Evolutionary conservation across 768 basidiomycete species (phyloP).

Genomic region (Termitomyces bulborhizus): DNA sequence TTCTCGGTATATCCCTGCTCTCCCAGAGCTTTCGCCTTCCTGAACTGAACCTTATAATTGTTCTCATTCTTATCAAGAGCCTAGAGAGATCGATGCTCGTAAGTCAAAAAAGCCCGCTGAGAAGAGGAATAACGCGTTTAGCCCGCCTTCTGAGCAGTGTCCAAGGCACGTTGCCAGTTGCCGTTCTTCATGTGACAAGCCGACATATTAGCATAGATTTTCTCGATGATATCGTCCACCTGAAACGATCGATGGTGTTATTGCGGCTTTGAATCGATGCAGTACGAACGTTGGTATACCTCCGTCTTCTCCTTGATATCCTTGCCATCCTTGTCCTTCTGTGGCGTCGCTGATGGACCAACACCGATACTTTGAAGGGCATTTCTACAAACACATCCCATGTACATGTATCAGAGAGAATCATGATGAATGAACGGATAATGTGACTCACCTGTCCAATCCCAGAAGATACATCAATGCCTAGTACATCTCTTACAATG

Average conservation of each 20-base stretch:
- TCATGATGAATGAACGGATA: not conserved
- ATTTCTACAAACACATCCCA: constrained; percentile 29
- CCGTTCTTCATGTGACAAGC: constrained; percentile 76
- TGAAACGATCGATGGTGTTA: constrained; percentile 19
- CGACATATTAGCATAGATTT: constrained; percentile 81
- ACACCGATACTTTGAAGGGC: constrained; percentile 50
- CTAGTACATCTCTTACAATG: constrained; percentile 25
- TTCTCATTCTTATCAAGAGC: constrained; percentile 68
- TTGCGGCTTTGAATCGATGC: not conserved
- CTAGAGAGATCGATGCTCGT: constrained; percentile 26
- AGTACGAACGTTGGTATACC: constrained; percentile 27
- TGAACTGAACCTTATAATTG: constrained; percentile 75
- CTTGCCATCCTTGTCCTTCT: constrained; percentile 22
- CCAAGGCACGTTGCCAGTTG: constrained; percentile 74
- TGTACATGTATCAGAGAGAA: too few species aligned
- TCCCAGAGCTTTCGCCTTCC: constrained; percentile 75
- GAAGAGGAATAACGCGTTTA: not conserved
- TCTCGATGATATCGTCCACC: constrained; percentile 74
- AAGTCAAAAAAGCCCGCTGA: not conserved
- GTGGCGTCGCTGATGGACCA: constrained; percentile 21
- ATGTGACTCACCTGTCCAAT: constrained; percentile 60
- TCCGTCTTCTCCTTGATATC: constrained; percentile 59
- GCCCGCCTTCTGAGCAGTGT: constrained; percentile 74
- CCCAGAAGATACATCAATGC: constrained; percentile 69
- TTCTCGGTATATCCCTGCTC: constrained; percentile 75